Evolutionary conservation across 2,329 filamentous ascomycete genomes (phyloP).

Genomic region (Ilyonectria sp.): DNA sequence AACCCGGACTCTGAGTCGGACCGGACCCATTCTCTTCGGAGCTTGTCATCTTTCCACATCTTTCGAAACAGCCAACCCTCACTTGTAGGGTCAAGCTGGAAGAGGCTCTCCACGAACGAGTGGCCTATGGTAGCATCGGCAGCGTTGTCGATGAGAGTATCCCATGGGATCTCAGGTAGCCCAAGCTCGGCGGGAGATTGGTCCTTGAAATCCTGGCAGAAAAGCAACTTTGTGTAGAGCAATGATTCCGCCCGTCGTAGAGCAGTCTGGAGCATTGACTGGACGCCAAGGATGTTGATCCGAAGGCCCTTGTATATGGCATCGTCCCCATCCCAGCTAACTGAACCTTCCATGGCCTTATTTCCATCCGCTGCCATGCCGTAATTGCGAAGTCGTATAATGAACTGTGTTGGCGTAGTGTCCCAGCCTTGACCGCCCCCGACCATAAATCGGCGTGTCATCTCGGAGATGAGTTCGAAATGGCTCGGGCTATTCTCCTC

Average conservation of each 20-base stretch:
- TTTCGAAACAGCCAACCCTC: background rate
- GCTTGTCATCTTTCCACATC: background rate
- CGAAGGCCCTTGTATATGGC: constrained; percentile 11
- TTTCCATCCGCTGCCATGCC: constrained; percentile 1
- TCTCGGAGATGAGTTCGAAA: constrained; percentile 11
- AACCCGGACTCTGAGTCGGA: background rate
- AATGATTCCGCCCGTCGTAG: background rate
- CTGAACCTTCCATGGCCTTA: background rate
- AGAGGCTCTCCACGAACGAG: background rate
- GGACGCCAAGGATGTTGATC: background rate
- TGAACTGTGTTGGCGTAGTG: constrained; percentile 12
- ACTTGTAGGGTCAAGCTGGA: background rate
- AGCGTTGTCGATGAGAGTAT: constrained; percentile 2
- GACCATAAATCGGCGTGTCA: constrained; percentile 10
- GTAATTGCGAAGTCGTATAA: constrained; percentile 11
- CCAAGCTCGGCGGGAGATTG: background rate
- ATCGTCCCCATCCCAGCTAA: constrained; percentile 14
- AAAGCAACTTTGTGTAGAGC: constrained; percentile 16
- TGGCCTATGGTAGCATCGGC: background rate
- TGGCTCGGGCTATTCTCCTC: constrained; percentile 10
- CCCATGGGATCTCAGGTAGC: background rate
- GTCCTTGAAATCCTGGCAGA: constrained; percentile 3
- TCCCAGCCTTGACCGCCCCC: background rate
- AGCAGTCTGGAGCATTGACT: constrained; percentile 7
- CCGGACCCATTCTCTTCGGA: background rate